phyloP scores from a whole-genome alignment of 2,329 filamentous ascomycete species.

The Fonsecaea nubica region DNA sequence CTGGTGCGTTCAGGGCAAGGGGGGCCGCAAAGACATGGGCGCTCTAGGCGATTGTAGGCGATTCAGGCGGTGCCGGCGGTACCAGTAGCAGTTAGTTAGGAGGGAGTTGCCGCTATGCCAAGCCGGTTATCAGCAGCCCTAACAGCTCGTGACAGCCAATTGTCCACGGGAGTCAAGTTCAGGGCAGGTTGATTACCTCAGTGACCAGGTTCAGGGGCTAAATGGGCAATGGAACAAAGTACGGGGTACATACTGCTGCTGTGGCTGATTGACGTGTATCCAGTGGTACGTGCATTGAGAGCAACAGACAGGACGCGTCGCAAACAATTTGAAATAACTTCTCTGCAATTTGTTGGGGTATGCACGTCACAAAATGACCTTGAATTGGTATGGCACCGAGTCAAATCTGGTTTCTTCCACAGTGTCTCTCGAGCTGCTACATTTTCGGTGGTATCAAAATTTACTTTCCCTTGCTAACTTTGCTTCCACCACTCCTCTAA shows the following conservation, averaged over 20 bases:
- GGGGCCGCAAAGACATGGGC: not conserved
- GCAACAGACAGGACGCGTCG: not conserved
- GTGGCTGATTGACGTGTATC: not conserved
- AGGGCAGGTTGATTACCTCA: not conserved
- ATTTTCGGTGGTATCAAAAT: not conserved
- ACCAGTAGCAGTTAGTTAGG: not conserved
- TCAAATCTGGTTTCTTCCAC: not conserved
- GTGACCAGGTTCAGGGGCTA: constrained; percentile 3
- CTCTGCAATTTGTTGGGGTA: not conserved
- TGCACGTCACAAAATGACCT: constrained; percentile 1
- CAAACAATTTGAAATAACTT: not conserved
- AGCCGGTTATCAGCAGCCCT: constrained; percentile 26
- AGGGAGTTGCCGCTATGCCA: constrained; percentile 20
- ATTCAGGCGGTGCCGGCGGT: not conserved
- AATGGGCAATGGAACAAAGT: not conserved
- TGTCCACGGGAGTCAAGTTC: not conserved
- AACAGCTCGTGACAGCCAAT: not conserved
- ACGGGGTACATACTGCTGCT: not conserved
- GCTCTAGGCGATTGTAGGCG: not conserved
- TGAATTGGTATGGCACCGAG: not conserved
- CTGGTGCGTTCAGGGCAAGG: not conserved
- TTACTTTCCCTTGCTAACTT: not conserved
- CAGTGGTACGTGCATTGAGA: not conserved
- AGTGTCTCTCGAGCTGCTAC: not conserved
- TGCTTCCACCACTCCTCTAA: constrained; percentile 20